Base-by-base conservation (phyloP, 768 basidiomycete genomes). In the Porpolomopsis calyptriformis region DNA sequence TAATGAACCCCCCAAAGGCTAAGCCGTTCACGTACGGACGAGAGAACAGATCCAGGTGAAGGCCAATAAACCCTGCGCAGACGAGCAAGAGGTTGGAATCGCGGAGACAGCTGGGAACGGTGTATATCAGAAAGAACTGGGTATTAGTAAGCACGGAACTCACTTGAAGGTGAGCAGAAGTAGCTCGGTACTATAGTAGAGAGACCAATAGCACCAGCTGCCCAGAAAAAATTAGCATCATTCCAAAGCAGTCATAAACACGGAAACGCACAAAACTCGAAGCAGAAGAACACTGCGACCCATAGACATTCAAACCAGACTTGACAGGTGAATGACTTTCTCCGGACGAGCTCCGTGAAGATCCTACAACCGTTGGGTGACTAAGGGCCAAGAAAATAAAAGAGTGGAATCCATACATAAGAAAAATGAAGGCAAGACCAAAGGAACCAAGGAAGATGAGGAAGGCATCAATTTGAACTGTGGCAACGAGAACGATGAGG, bases 261-360 rank as follows among this genome's bases (percentile, higher is more conserved):
- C 16, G 26, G 9, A 27, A 39, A 59, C 73, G 29, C 56, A 87
- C 85, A 71, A 4, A 86, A 64, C 51, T 81, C 65, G 62, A 85
- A 60, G 10, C 72, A 34, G 57, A 75, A 79, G 53, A 80, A 78
- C 4, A 78, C 14, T 1, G 65, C 63, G 27, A 78, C 62, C 83
- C 82, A 86, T 19, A 60, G 39, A 52, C 72, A 74, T 57, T 87
- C 85, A 51, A 85, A 81, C 80, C 80, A 84, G 12, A 85, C 76
- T n/a, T 69, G 72, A 19, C 72, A 71, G 18, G 77, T 69, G 36
- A 81, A 57, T 5, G 74, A 60, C 57, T 73, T 63, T 49, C 63
- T 68, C 16, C 70, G 68, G 19, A 73, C 54, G 27, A 85, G 59
- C 59, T 85, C 82, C 31, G 76, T 58, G 50, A 81, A 80, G 37